These are phyloP conservation scores for Colletotrichum nymphaeae DNA, from an alignment of 2,329 filamentous ascomycete species.

Conservation along the genomic window DNA sequence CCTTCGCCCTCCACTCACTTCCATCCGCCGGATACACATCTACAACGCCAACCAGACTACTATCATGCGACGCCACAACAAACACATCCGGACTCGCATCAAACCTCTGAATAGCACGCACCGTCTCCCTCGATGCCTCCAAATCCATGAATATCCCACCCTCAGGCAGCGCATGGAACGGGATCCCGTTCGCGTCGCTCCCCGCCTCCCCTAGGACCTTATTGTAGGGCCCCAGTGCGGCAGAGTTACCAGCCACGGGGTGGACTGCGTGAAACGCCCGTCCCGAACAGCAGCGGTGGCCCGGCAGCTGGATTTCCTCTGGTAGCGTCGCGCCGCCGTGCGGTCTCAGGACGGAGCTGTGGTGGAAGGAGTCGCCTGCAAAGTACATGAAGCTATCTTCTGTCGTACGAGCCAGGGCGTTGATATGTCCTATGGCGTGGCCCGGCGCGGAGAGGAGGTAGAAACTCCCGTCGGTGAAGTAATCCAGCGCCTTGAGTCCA, in stretches of 20 bases:
- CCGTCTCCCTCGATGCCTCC: background rate
- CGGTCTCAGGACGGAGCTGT: constrained; percentile 3
- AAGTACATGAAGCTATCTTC: constrained; percentile 8
- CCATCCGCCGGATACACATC: background rate
- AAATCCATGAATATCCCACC: background rate
- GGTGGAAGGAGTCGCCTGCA: constrained; percentile 16
- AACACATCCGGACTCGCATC: constrained; percentile 8
- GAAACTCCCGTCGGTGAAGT: constrained; percentile 25
- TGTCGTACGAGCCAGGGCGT: constrained; percentile 15
- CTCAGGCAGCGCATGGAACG: background rate
- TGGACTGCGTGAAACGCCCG: background rate
- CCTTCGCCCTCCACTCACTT: background rate
- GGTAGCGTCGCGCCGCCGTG: background rate
- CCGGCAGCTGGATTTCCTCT: background rate
- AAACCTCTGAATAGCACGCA: background rate
- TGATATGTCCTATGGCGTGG: constrained; percentile 19
- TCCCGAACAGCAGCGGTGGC: background rate
- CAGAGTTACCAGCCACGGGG: background rate
- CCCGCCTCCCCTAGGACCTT: background rate
- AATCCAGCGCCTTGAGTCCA: constrained; percentile 12
- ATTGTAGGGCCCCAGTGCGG: background rate
- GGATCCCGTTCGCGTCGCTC: background rate
- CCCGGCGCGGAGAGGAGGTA: constrained; percentile 28
- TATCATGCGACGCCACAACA: background rate
- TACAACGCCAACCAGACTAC: background rate